phyloP scores from a whole-genome alignment of 2,329 filamentous ascomycete genomes.

The Chrysosporium queenslandicum region DNA sequence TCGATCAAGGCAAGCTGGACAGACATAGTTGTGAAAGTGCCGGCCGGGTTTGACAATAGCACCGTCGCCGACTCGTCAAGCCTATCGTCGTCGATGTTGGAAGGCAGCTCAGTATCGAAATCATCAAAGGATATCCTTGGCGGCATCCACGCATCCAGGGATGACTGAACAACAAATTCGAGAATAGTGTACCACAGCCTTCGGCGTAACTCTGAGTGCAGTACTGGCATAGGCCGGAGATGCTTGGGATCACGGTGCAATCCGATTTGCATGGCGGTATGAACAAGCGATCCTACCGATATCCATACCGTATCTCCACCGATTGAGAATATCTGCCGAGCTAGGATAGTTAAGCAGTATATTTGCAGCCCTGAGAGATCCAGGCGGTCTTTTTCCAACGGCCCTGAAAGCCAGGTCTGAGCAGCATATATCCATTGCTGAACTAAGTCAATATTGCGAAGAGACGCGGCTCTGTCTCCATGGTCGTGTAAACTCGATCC shows the following conservation, averaged over 20 bases:
- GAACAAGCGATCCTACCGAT: conserved; percentile 32
- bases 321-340: conserved; percentile 26
- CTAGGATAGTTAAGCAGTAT: conserved; percentile 28
- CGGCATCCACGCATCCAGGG: conserved; percentile 28
- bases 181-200: conserved; percentile 38
- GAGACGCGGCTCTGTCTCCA: conserved; percentile 12
- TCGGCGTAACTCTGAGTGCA: conserved; percentile 39
- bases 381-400: conserved; percentile 26
- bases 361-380: conserved; percentile 27
- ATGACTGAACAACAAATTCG: conserved; percentile 35
- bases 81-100: conserved; percentile 32
- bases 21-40: conserved; percentile 15
- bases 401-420: conserved; percentile 28
- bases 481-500: not conserved
- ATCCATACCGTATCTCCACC: conserved; percentile 31
- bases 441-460: conserved; percentile 29
- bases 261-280: conserved; percentile 36
- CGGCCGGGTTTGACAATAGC: conserved; percentile 5
- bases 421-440: conserved; percentile 34
- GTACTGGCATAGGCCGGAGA: conserved; percentile 16
- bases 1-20: conserved; percentile 18
- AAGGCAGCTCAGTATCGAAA: conserved; percentile 30
- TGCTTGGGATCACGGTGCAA: conserved; percentile 28
- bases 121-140: conserved; percentile 29
- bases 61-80: conserved; percentile 16